Evolutionary conservation across 495 filamentous ascomycete species (phyloP).

Genomic region (Sordaria brevicollis): DNA sequence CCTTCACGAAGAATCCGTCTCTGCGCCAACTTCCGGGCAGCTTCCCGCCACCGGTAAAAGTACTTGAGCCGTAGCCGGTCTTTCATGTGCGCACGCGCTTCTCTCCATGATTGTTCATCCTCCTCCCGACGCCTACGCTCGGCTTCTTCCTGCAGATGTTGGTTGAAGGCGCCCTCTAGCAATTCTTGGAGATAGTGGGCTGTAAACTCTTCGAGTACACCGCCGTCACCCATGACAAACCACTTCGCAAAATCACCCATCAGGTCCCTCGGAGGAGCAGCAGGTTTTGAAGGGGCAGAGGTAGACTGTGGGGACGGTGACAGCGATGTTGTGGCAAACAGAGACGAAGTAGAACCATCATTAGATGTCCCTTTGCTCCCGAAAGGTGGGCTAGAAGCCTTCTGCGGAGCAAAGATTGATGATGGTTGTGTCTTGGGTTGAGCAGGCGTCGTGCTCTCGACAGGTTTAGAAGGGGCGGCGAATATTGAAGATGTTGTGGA

Average conservation of each 20-base stretch:
- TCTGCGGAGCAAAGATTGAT: constrained; percentile 1
- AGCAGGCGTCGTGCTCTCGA: neutral
- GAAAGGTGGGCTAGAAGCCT: neutral
- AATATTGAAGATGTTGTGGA: neutral
- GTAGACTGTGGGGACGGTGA: neutral
- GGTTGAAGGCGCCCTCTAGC: constrained; percentile 18
- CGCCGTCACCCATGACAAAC: constrained; percentile 35
- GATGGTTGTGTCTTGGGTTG: neutral
- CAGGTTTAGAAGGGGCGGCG: neutral
- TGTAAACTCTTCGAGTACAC: constrained; percentile 30
- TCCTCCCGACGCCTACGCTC: constrained; percentile 28
- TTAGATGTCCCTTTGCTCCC: neutral
- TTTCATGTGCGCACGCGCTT: constrained; percentile 28
- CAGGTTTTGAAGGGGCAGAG: neutral
- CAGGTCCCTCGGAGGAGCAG: constrained; percentile 14
- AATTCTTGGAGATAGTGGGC: constrained; percentile 25
- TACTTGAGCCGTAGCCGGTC: constrained; percentile 36
- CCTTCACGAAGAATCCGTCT: constrained; percentile 26
- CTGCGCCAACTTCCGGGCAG: constrained; percentile 18
- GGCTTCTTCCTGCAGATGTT: constrained; percentile 25
- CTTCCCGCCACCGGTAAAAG: constrained; percentile 37
- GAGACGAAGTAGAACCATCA: neutral
- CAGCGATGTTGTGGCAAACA: neutral
- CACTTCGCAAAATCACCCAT: constrained; percentile 34
- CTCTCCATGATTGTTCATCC: constrained; percentile 26